Evolutionary conservation across 345 rosid genomes (phyloP).

Genomic region (Dimocarpus longan): DNA sequence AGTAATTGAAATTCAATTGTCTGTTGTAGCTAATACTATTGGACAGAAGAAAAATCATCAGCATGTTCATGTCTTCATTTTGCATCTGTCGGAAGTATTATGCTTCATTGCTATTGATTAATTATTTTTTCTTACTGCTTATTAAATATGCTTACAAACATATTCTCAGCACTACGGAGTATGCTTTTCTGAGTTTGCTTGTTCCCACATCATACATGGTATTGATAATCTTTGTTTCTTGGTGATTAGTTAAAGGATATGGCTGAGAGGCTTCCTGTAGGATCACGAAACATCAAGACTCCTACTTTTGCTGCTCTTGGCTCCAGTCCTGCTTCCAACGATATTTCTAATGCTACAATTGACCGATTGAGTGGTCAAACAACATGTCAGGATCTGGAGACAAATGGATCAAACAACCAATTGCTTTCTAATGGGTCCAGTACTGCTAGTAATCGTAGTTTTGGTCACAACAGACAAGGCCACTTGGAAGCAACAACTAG

Average conservation of each 20-base stretch:
- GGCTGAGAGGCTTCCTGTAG: slow-evolving; percentile 93
- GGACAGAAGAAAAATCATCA: neutral
- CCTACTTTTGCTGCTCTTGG: slow-evolving; percentile 59
- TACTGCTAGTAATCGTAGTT: slow-evolving; percentile 45
- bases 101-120: neutral
- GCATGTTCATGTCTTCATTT: neutral
- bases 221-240: slow-evolving; percentile 27
- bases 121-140: neutral
- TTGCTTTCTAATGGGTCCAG: slow-evolving; percentile 59
- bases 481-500: slow-evolving; percentile 59
- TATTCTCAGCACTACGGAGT: neutral
- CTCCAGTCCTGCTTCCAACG: slow-evolving; percentile 55
- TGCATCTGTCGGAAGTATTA: neutral
- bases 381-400: slow-evolving; percentile 46
- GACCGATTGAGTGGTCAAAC: slow-evolving; percentile 47
- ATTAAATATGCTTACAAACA: neutral
- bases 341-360: slow-evolving; percentile 43
- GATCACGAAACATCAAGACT: slow-evolving; percentile 52
- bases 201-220: neutral
- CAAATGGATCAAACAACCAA: slow-evolving; percentile 44
- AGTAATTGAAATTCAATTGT: neutral
- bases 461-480: slow-evolving; percentile 53
- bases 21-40: neutral
- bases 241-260: slow-evolving; percentile 67
- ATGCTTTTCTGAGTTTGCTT: neutral